Evolutionary conservation across 2,329 filamentous ascomycete species (phyloP).

Genomic region (Botrytis medusae): DNA sequence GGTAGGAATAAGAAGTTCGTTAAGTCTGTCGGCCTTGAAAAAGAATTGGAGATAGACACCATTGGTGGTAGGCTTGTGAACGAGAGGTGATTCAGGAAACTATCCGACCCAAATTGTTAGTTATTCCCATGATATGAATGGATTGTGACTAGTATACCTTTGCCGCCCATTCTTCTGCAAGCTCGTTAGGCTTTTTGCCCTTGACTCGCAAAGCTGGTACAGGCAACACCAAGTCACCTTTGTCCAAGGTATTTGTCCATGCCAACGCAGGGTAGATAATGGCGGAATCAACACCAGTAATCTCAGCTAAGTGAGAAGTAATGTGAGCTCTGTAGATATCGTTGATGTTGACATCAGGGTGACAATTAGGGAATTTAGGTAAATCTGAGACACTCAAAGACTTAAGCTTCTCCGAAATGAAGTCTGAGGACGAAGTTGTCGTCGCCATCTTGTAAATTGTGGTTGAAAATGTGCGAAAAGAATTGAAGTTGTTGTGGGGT

Average conservation of each 20-base stretch:
- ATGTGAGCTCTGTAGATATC: constrained; percentile 80
- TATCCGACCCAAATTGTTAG: constrained; percentile 39
- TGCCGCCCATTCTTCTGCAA: constrained; percentile 60
- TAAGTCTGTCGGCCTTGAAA: constrained; percentile 69
- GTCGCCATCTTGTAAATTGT: constrained; percentile 33
- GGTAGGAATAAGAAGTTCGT: constrained; percentile 65
- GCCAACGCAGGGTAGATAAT: constrained; percentile 74
- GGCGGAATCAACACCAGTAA: constrained; percentile 67
- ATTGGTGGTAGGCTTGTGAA: constrained; percentile 66
- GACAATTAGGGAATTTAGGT: constrained; percentile 52
- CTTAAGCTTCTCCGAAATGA: constrained; percentile 35
- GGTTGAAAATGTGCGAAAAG: constrained; percentile 25
- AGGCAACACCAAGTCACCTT: constrained; percentile 78
- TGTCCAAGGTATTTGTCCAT: constrained; percentile 78
- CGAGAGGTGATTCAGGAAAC: constrained; percentile 71
- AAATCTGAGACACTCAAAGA: constrained; percentile 33
- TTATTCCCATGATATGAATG: not conserved
- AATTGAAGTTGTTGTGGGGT: constrained; percentile 23
- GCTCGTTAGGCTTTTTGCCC: constrained; percentile 62
- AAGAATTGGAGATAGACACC: constrained; percentile 77
- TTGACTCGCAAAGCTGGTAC: constrained; percentile 79
- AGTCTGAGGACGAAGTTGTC: constrained; percentile 23
- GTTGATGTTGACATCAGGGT: constrained; percentile 70
- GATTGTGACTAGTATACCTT: constrained; percentile 47
- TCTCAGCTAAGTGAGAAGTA: constrained; percentile 63